phyloP scores from a whole-genome alignment of 75 land plant species.

The Picea glauca region DNA sequence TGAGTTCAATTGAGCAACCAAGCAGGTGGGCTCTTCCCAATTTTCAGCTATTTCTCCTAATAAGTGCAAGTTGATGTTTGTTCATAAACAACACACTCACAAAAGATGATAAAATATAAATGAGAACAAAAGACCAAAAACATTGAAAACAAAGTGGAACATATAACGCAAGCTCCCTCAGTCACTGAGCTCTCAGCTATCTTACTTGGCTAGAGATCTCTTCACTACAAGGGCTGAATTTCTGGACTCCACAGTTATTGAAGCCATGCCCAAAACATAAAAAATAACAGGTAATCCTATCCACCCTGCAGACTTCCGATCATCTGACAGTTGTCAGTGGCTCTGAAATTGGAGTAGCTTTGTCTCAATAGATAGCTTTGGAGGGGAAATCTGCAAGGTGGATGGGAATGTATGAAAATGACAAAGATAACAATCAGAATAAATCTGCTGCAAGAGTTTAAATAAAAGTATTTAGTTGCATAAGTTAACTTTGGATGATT shows the following conservation, averaged over 20 bases:
- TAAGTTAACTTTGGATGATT: too few species aligned
- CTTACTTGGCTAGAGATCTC: not conserved
- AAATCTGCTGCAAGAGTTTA: too few species aligned
- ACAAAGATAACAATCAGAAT: too few species aligned
- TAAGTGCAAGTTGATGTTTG: not conserved
- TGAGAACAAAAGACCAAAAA: not conserved
- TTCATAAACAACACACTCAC: not conserved
- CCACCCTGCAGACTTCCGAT: too few species aligned
- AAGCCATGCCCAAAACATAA: not conserved
- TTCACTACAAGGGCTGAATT: not conserved
- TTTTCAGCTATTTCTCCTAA: not conserved
- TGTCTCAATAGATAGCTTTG: too few species aligned
- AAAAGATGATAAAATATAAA: not conserved
- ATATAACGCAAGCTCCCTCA: not conserved
- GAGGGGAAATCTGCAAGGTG: too few species aligned
- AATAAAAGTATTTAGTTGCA: too few species aligned
- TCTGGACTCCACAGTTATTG: not conserved
- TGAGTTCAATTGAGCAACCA: not conserved
- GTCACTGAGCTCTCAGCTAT: not conserved
- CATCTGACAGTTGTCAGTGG: too few species aligned
- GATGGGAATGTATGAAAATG: too few species aligned
- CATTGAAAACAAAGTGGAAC: not conserved
- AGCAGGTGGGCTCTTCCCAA: not conserved
- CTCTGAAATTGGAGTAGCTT: too few species aligned
- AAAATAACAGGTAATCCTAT: not conserved